Evolutionary conservation across 164 flowering plant genomes (phyloP), one percentile per base, ranked within the genome.

Genomic region (Umbilicus rupestris): DNA sequence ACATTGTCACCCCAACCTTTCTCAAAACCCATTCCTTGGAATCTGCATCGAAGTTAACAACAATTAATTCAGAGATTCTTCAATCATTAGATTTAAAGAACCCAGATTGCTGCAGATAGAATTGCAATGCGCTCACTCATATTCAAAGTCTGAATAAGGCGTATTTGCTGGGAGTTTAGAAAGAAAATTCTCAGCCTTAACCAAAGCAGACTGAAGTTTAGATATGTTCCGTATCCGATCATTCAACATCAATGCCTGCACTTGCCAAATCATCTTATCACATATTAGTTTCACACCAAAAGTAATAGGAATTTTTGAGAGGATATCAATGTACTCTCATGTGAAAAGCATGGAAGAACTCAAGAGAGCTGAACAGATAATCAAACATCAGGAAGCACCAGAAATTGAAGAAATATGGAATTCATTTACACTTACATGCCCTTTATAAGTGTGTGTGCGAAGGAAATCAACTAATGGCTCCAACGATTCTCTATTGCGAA

Each of bases 1-100:
- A 89, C 93, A 31, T 79, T 87, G 73, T 91, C 90, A 50, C 98
- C 98, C 98, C 98, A 94, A 59, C 98, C 98, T 75, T 72, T 85
- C 77, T 94, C 98, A 68, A 94, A 85, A 52, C 98, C 98, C 90
- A 87, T 66, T 68, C 82, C 98, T 80, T 89, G 98, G 50, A 94
- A 77, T 66, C 98, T 90, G 81, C 60, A 19, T 20, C 14, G 12
- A 42, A 7, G 14, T 33, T 55, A 12, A 28, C 17, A 55, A 2
- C 33, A 28, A 28, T 28, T 14, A 8, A 28, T 26, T 26, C 2
- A 55, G 60, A 55, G 31, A 55, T 26, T 55, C 16, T 55, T 55
- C 0, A 28, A 28, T 26, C 60, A 49, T 49, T 49, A 20, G 24
- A 49, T 16, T 55, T 11, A 3, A 26, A 24, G 29, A 55, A 28